Base-by-base conservation (phyloP, 2,329 filamentous ascomycete genomes). In the Ascochyta fabae region DNA sequence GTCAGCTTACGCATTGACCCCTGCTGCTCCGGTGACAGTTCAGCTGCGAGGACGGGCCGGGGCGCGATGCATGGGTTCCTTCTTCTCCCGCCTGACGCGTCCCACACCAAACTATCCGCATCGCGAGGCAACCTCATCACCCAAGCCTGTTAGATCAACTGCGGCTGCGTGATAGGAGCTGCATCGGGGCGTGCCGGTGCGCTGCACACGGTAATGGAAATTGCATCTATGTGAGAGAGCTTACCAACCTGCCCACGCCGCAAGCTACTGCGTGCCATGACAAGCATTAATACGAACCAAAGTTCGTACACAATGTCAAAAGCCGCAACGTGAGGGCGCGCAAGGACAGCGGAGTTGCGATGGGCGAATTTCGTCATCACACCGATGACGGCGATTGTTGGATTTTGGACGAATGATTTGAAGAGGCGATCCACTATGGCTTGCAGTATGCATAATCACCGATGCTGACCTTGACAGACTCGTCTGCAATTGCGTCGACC, bases 11-110 rank as follows among this genome's bases (percentile, higher is more conserved):
- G 55, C 66, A 62, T 54, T 60, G 59, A 60, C 62, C 64, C 67
- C 58, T 58, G 64, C 61, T 53, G 44, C 64, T 60, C 62, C 61
- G 59, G 67, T 71, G 67, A 70, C 67, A 63, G 56, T 58, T 58
- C 66, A 66, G 70, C 70, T 56, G 53, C 53, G 53, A 56, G 53
- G 64, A 73, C 71, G 70, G 72, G 65, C 70, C 70, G 71, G 66
- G 63, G 66, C 69, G 68, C 67, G 56, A 51, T 53, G 66, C 67
- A 70, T 65, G 67, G 70, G 64, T 53, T 55, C 52, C 60, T 61
- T 59, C 61, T 61, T 48, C 54, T 59, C 58, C 65, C 66, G 64
- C 57, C 63, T 67, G 62, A 66, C 58, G 58, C 58, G 58, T 64
- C 61, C 64, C 63, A 62, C 64, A 56, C 38, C 43, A 34, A 22